Base-by-base conservation (phyloP, 2,329 filamentous ascomycete genomes). In the Dothideomycetes sp. region DNA sequence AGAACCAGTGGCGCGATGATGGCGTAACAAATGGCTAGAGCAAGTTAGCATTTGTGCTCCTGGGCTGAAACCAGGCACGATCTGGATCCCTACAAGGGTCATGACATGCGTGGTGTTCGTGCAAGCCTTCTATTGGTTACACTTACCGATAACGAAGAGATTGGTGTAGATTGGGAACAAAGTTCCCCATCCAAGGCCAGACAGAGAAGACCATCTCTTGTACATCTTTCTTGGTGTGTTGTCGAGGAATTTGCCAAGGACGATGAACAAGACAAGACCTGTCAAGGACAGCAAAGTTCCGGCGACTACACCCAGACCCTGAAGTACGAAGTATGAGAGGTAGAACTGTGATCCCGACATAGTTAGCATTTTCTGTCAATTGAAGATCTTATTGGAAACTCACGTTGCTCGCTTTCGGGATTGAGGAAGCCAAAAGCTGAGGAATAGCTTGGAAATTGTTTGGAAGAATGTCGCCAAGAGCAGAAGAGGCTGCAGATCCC, bases 251-350 rank as follows among this genome's bases (percentile, higher is more conserved):
- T 78, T 82, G 59, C 87, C 84, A 33, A 88, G 67, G 5, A 94
- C 57, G 36, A 78, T 77, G 56, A 82, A 84, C 20, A 93, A 62
- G 33, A 88, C 62, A 36, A 96, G 71, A 12, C 86, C 85, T 15
- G 64, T 68, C 33, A 83, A 72, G 51, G 93, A 85, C 2, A 93
- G 69, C 4, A 96, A 62, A 1, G 83, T 74, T 33, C 80, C 75
- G 0, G 84, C 74, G 3, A 86, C 82, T 46, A 89, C 78, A 1
- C 80, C 81, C 44, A 96, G 62, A 23, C 89, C 93, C 61, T 96
- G 91, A 3, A 98, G 76, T 22, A 96, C 77, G 50, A 98, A 93
- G 64, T 96, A 98, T 0, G 82, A 85, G 15, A 96, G 80, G 62
- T 95, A 98, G 57, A 96, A 93, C n/a, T n/a, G n/a, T n/a, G n/a